Conservation (phyloP, 1,139 yeast species). For the Sugiyamaella paludigena region DNA sequence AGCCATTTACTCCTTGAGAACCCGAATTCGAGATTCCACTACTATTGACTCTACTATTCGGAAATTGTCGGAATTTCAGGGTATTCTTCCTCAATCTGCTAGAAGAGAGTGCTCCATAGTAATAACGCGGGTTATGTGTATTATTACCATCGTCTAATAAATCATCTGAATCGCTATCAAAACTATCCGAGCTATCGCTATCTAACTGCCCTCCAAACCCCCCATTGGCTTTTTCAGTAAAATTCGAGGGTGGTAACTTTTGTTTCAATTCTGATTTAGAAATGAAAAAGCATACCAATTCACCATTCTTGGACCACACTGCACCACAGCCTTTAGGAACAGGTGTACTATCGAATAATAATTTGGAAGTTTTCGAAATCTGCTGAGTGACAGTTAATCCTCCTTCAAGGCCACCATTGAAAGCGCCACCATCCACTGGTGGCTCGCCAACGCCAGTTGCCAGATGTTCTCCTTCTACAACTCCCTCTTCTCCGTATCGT, state of each 20-base stretch:
- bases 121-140: slow-evolving; percentile 7
- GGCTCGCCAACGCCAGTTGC: slow-evolving; percentile 3
- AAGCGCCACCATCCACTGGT: slow-evolving; percentile 5
- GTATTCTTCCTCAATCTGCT: slow-evolving; percentile 12
- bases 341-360: slow-evolving; percentile 72
- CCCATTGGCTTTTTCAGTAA: no score
- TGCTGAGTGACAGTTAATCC: slow-evolving; percentile 22
- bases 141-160: slow-evolving; percentile 29
- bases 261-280: slow-evolving; percentile 22
- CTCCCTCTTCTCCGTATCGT: slow-evolving; percentile 19
- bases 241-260: no score
- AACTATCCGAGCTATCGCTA: slow-evolving; percentile 11
- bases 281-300: slow-evolving; percentile 78
- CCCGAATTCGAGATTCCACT: slow-evolving; percentile 21
- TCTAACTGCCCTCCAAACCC: no score
- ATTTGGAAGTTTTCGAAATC: slow-evolving; percentile 15
- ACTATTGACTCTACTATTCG: slow-evolving; percentile 7
- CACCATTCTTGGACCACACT: slow-evolving; percentile 76
- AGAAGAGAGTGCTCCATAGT: slow-evolving; percentile 6
- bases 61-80: slow-evolving; percentile 6
- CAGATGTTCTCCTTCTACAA: background rate
- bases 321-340: slow-evolving; percentile 95
- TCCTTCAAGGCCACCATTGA: slow-evolving; percentile 18
- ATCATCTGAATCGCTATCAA: slow-evolving; percentile 9
- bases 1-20: slow-evolving; percentile 7